Percentiles rank a stretch among this genome's conserved stretches.
Evolutionary conservation across 2,329 filamentous ascomycete genomes (phyloP).

Genomic region (Nothophoma quercina): DNA sequence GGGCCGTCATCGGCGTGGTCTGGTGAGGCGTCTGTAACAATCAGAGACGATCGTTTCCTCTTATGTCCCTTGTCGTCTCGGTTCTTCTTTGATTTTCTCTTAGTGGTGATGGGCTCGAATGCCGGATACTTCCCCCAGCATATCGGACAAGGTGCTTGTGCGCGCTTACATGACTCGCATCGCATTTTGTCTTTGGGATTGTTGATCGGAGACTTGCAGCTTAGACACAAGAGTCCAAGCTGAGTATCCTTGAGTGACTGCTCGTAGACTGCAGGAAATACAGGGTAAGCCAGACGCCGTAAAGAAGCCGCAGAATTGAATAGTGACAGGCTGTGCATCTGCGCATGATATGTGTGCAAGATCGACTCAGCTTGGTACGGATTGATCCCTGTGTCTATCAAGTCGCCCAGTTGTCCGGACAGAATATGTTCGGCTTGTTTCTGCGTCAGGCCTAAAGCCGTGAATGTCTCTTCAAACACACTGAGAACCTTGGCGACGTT

Average conservation of each 20-base stretch:
- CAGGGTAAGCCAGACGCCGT: conserved; percentile 63
- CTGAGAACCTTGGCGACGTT: conserved; percentile 45
- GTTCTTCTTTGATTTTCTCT: conserved; percentile 34
- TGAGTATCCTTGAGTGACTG: conserved; percentile 63
- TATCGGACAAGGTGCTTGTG: conserved; percentile 53
- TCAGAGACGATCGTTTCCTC: conserved; percentile 37
- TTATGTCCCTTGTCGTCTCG: conserved; percentile 31
- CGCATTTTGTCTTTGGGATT: conserved; percentile 59
- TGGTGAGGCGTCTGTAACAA: conserved; percentile 19
- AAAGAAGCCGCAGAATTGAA: conserved; percentile 63
- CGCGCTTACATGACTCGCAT: conserved; percentile 59
- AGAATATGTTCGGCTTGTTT: conserved; percentile 52
- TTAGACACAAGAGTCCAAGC: conserved; percentile 63
- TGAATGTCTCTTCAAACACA: conserved; percentile 51
- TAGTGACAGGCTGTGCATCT: conserved; percentile 56
- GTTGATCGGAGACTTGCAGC: conserved; percentile 64
- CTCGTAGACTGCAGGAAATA: conserved; percentile 65
- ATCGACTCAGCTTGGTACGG: conserved; percentile 63
- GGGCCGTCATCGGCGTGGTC: conserved; percentile 23
- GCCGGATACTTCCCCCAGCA: conserved; percentile 56
- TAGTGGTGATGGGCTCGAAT: conserved; percentile 44
- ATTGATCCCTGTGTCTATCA: conserved; percentile 55
- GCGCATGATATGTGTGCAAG: conserved; percentile 64
- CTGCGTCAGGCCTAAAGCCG: conserved; percentile 46
- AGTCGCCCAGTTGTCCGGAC: conserved; percentile 48